Base-by-base conservation (phyloP, 148 eudicot species). In the Polygonum aviculare region DNA sequence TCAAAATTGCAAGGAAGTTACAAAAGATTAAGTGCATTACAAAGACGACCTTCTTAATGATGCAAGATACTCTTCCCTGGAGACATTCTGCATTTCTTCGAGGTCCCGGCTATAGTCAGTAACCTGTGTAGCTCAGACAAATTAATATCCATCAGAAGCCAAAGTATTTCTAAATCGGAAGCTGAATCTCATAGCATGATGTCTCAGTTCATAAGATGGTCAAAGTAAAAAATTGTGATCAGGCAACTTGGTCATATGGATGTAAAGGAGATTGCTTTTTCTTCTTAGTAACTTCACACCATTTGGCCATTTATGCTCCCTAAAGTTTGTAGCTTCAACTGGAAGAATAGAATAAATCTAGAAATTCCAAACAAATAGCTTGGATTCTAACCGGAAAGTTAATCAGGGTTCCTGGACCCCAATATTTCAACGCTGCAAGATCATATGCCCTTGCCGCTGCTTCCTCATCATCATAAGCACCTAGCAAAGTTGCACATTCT, bases 391-490 rank as follows among this genome's bases (percentile, higher is more conserved):
- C 99, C 51, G 99, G 99, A 86, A 95, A 95, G 80, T 95, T 95
- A 71, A 95, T 95, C 62, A 95, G 93, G 15, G 97, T 95, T 81
- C 99, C 99, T 16, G 99, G 96, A 2, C 99, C 99, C 99, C 99
- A 95, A 80, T 95, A 95, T 80, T 95, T 95, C 76, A 95, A 84
- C 57, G 99, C 99, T 22, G 99, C 99, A 83, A 95, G 99, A 83
- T 95, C 99, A 81, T 95, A 95, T 31, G 99, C 98, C 87, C 98
- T 90, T 49, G 98, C 98, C 76, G 98, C 98, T 78, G 97, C 98
- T 82, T 95, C 98, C 87, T 95, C 98, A 31, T 95, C 98, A 74
- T 95, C 98, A 85, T 95, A 95, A 59, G 98, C 99, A 59, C 99
- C 98, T 95, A 83, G 0, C 50, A 41, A 75, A 73, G 38, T 38